phyloP scores from a whole-genome alignment of 768 basidiomycete genomes.

The Lyophyllum semitale region DNA sequence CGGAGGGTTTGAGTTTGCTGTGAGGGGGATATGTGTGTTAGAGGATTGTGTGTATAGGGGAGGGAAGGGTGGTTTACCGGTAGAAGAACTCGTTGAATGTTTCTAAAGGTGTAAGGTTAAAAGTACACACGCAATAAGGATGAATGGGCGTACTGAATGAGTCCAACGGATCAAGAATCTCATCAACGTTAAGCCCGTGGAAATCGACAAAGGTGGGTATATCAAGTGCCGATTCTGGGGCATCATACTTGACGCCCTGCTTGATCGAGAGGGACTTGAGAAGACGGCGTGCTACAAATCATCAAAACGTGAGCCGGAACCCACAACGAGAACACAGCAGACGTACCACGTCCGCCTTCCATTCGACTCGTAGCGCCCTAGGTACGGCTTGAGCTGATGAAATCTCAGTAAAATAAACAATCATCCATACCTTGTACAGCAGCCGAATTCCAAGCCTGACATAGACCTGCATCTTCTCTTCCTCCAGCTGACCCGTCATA shows the following conservation, averaged over 20 bases:
- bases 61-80: conserved; percentile 39
- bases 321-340: background rate
- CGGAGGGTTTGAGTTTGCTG: conserved; percentile 83
- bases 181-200: conserved; percentile 80
- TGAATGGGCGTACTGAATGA: conserved; percentile 70
- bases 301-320: background rate
- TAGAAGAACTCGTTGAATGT: conserved; percentile 96
- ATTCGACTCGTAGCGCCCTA: conserved; percentile 84
- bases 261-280: conserved; percentile 91
- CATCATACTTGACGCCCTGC: conserved; percentile 92
- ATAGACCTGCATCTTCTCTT: conserved; percentile 97
- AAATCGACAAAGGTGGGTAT: conserved; percentile 90
- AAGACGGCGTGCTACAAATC: conserved; percentile 65
- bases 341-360: conserved; percentile 83
- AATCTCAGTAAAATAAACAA: too few relatives aligned
- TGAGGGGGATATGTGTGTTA: conserved; percentile 9
- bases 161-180: conserved; percentile 79
- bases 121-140: background rate
- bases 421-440: conserved; percentile 81
- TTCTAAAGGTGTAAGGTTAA: conserved; percentile 41
- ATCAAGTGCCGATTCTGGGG: conserved; percentile 78
- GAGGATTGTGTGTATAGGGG: background rate
- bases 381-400: too few relatives aligned
- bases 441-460: conserved; percentile 91
- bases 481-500: conserved; percentile 86